Evolutionary conservation across 208 protist genomes (phyloP), one percentile per base, ranked within the genome.

Genomic region (Leptomonas pyrrhocoris): DNA sequence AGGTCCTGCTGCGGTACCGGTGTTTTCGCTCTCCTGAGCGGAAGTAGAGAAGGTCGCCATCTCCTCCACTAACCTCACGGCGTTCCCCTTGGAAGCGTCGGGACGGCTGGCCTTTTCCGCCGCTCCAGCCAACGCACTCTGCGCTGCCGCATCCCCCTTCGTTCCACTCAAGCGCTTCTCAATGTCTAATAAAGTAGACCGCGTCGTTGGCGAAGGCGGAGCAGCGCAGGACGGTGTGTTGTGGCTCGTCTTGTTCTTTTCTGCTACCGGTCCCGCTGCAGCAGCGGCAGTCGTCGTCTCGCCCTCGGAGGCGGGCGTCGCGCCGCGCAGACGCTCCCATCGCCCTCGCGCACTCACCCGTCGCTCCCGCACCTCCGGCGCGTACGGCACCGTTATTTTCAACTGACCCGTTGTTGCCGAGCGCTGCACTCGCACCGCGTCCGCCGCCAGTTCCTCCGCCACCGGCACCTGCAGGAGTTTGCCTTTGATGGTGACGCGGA

Each of bases 391-490:
- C 7, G 85, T 89, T 5, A 98, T 79, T 65, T 83, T 81, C 16
- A 98, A 84, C 74, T 93, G 66, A 0, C 95, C 93, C 7, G 89
- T 97, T 19, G 90, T 90, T 21, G 73, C 28, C 0, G 85, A 74
- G 6, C 94, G 85, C 84, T 96, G 81, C 51, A 97, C 94, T 30
- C 48, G 79, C 25, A 79, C 79, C 0, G 38, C 62, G 43, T 84
- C 79, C 13, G 90, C 78, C 3, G 83, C 43, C 36, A 99, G 77
- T 63, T 98, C 94, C 18, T 74, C 78, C 30, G 89, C 84, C 45
- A 98, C 61, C 27, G 93, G 83, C n/a, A 98, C 72, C 59, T 98
- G 95, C 25, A 99, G 73, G 50, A 97, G 73, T 65, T 98, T 98
- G 7, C 87, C 96, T 79, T 98, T 99, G 58, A 98, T 81, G 53